Evolutionary conservation across 2,329 filamentous ascomycete species (phyloP).

Genomic region (Neonectria hederae): DNA sequence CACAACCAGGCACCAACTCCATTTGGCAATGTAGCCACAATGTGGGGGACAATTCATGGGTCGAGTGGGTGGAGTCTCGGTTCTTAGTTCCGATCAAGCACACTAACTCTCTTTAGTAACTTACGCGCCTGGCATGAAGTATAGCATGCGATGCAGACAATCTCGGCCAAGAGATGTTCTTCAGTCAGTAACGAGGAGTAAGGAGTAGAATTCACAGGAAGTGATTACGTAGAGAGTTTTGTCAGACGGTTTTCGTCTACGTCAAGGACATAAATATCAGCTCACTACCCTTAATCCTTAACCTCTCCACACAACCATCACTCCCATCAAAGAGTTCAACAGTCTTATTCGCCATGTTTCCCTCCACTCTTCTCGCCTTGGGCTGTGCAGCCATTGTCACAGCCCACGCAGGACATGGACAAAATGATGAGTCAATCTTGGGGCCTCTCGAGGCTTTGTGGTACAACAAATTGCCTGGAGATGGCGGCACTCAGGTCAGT

Average conservation of each 20-base stretch:
- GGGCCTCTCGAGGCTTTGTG: conserved; percentile 80
- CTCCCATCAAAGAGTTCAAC: neutral
- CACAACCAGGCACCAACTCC: conserved; percentile 12
- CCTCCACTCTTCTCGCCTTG: conserved; percentile 45
- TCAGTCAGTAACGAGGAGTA: neutral
- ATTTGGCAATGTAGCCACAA: conserved; percentile 41
- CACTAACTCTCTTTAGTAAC: conserved; percentile 31
- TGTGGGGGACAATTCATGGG: conserved; percentile 22
- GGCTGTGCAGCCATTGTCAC: conserved; percentile 60
- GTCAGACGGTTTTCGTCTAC: neutral
- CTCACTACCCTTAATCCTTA: neutral
- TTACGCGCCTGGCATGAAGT: conserved; percentile 29
- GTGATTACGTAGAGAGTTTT: neutral
- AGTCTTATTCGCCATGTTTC: conserved; percentile 40
- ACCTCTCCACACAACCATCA: neutral
- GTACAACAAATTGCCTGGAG: conserved; percentile 85
- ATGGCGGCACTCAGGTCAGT: conserved; percentile 80
- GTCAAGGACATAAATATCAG: conserved; percentile 6
- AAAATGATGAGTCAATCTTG: conserved; percentile 61
- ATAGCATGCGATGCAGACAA: conserved; percentile 6
- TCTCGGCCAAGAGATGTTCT: neutral
- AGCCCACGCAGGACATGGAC: conserved; percentile 69
- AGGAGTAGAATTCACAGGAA: neutral
- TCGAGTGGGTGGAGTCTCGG: neutral
- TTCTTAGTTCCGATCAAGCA: conserved; percentile 5